phyloP scores from a whole-genome alignment of 371 early-diverging fungal species.

The Choanephora cucurbitarum region DNA sequence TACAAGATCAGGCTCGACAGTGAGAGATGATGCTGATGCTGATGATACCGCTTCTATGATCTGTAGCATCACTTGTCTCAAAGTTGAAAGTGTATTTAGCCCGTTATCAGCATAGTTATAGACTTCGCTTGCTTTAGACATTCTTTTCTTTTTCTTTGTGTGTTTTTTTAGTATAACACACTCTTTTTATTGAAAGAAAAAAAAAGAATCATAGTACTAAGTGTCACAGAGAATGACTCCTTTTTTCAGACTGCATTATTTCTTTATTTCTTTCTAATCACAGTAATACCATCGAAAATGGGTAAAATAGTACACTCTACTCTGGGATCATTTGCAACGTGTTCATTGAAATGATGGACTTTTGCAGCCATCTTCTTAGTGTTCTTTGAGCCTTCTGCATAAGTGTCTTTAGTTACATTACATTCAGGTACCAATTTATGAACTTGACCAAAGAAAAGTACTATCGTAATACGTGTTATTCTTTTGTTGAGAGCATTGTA shows the following conservation, averaged over 20 bases:
- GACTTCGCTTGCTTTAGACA: slow-evolving; percentile 17
- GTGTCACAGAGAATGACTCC: neutral
- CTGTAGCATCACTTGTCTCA: slow-evolving; percentile 40
- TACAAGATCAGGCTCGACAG: slow-evolving; percentile 39
- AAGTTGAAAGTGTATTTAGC: slow-evolving; percentile 32
- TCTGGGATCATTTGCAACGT: slow-evolving; percentile 63
- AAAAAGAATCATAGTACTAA: neutral
- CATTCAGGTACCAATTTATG: slow-evolving; percentile 31
- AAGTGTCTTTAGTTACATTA: neutral
- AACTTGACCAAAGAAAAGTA: slow-evolving; percentile 44
- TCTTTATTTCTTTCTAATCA: slow-evolving; percentile 45
- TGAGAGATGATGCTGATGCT: slow-evolving; percentile 37
- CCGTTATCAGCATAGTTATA: slow-evolving; percentile 32
- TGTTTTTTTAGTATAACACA: no score
- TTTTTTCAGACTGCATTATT: neutral
- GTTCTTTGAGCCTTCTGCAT: slow-evolving; percentile 25
- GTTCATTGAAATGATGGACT: slow-evolving; percentile 63
- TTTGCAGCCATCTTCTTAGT: slow-evolving; percentile 41
- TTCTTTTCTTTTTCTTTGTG: slow-evolving; percentile 2
- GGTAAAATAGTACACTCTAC: slow-evolving; percentile 65
- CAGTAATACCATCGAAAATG: slow-evolving; percentile 64
- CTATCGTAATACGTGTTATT: slow-evolving; percentile 12
- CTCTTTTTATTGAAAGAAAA: neutral
- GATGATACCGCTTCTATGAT: slow-evolving; percentile 35
- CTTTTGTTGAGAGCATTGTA: neutral